Evolutionary conservation across 371 early-diverging fungal genomes (phyloP).

Genomic region (Fennellomyces sp.): DNA sequence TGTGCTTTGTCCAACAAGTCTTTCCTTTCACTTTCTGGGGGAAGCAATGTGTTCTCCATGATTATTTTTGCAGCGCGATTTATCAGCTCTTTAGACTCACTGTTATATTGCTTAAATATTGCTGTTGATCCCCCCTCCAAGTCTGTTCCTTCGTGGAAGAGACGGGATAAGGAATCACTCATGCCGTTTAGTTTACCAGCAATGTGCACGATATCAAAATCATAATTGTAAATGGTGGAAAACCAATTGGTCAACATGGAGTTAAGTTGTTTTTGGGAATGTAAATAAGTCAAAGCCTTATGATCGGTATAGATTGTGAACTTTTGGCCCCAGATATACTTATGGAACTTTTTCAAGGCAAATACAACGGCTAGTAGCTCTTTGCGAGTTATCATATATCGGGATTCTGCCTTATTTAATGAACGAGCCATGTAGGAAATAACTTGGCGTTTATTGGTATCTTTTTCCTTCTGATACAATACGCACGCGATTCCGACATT

Average conservation of each 20-base stretch:
- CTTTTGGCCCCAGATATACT: slow-evolving; percentile 26
- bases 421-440: background rate
- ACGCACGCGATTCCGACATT: slow-evolving; percentile 38
- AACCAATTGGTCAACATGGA: slow-evolving; percentile 16
- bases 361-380: slow-evolving; percentile 18
- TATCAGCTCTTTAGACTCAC: background rate
- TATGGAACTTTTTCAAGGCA: slow-evolving; percentile 19
- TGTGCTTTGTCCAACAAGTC: slow-evolving; percentile 13
- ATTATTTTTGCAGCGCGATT: background rate
- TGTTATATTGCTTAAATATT: background rate
- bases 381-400: slow-evolving; percentile 4
- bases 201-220: slow-evolving; percentile 11
- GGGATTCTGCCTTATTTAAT: slow-evolving; percentile 2
- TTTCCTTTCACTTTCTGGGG: slow-evolving; percentile 5
- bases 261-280: slow-evolving; percentile 9
- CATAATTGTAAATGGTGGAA: slow-evolving; percentile 5
- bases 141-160: background rate
- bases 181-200: slow-evolving; percentile 12
- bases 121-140: background rate
- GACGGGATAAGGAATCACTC: slow-evolving; percentile 3
- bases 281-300: slow-evolving; percentile 14
- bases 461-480: slow-evolving; percentile 17
- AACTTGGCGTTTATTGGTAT: background rate
- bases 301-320: slow-evolving; percentile 25
- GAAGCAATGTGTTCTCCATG: background rate